These are phyloP conservation scores for Aspergillus avenaceus DNA, from an alignment of 495 filamentous ascomycete genomes.

Conservation along the genomic window DNA sequence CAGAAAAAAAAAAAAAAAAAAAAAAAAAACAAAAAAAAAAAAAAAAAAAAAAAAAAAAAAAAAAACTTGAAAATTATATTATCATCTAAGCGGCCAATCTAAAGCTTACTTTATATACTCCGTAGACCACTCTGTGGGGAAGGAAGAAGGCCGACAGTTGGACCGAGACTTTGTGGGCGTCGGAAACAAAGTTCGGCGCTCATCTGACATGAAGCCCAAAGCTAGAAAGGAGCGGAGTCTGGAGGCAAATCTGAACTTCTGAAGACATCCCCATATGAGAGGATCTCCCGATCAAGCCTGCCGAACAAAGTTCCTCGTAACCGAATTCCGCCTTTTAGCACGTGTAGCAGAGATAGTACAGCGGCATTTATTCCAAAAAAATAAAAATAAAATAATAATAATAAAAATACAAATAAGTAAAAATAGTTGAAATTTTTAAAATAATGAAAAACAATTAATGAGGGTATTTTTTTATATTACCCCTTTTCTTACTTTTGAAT, in stretches of 20 bases:
- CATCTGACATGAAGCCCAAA: not conserved
- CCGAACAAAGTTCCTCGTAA: conserved; percentile 14
- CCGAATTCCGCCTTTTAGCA: conserved; percentile 25
- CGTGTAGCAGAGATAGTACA: not conserved
- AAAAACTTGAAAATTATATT: no score
- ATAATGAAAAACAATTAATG: no score
- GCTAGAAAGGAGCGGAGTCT: conserved; percentile 15
- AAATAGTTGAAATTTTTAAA: no score
- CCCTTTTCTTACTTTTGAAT: no score
- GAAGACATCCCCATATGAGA: conserved; percentile 8
- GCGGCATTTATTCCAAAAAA: no score
- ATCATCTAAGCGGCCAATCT: not conserved
- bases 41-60: no score
- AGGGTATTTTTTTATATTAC: no score
- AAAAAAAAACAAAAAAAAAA: no score
- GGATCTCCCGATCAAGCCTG: conserved; percentile 24
- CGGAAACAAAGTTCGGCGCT: conserved; percentile 21
- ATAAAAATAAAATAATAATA: no score
- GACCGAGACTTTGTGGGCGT: conserved; percentile 15
- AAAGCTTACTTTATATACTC: conserved; percentile 9
- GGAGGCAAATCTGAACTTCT: conserved; percentile 4
- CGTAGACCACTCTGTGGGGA: not conserved
- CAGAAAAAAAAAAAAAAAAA: no score
- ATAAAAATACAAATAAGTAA: no score
- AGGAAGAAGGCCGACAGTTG: not conserved